A percentile compares a stretch with the other conserved stretches of the same genome.
Conservation (phyloP, 129 eudicot genomes). For the Flaveria linearis region DNA sequence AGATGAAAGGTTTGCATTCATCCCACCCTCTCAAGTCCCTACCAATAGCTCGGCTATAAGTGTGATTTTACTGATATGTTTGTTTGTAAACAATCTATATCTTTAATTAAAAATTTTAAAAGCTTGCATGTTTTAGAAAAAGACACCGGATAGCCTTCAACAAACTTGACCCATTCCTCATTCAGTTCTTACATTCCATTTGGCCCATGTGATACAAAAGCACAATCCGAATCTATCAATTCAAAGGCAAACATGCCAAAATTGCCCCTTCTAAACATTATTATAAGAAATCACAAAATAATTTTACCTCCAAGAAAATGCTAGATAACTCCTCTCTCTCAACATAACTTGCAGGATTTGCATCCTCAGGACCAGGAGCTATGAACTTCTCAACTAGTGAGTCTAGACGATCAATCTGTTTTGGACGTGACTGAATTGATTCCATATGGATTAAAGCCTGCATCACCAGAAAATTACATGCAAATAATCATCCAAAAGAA, state of each 20-base stretch:
- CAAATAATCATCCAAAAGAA: neutral
- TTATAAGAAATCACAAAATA: neutral
- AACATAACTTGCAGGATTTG: slow-evolving; percentile 56
- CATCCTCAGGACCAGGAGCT: slow-evolving; percentile 53
- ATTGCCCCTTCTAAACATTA: neutral
- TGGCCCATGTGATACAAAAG: neutral
- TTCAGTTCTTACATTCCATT: neutral
- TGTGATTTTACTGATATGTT: no score
- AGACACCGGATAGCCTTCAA: neutral
- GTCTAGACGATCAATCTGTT: slow-evolving; percentile 73
- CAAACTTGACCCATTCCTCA: neutral
- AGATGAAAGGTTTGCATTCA: no score
- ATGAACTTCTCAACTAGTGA: slow-evolving; percentile 80
- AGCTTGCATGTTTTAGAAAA: no score
- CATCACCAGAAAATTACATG: slow-evolving; percentile 27
- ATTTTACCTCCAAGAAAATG: slow-evolving; percentile 80
- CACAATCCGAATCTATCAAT: slow-evolving; percentile 2
- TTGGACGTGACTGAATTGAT: slow-evolving; percentile 70
- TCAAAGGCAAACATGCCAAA: neutral
- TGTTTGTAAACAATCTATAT: neutral
- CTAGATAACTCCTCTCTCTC: slow-evolving; percentile 94
- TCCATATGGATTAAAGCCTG: slow-evolving; percentile 94
- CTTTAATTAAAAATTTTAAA: neutral
- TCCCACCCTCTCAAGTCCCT: no score
- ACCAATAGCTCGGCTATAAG: no score